A percentile compares a stretch with the other conserved stretches of the same genome.
Conservation (phyloP, 139 green algal genomes). For the Chlamydomonas sphaeroides region DNA sequence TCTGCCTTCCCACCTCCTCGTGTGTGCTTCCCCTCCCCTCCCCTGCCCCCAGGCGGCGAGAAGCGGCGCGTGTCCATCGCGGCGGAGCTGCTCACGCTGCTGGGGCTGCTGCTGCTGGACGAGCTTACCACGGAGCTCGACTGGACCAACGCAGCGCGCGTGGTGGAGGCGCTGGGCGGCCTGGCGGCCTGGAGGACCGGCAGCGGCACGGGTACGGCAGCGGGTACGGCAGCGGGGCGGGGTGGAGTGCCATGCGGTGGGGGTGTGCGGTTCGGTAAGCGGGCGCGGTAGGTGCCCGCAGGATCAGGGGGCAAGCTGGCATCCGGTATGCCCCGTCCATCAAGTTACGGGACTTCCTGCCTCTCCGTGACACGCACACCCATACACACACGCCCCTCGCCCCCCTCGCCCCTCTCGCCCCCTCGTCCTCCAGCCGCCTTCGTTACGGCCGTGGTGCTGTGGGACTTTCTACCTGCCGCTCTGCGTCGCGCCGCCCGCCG, state of each 20-base stretch:
- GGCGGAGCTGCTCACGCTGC: conserved; percentile 73
- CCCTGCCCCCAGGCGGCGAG: conserved; percentile 65
- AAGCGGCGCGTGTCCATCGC: conserved; percentile 75
- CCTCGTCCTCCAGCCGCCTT: conserved; percentile 52
- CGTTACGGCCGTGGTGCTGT: conserved; percentile 70
- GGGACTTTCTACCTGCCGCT: conserved; percentile 78
- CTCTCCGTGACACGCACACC: too few relatives aligned
- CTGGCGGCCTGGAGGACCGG: conserved; percentile 68
- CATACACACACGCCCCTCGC: too few relatives aligned
- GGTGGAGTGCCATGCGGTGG: too few relatives aligned
- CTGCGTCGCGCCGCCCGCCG: conserved; percentile 70
- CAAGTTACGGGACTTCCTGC: too few relatives aligned
- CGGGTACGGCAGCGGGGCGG: conserved; percentile 24
- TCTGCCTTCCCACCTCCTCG: too few relatives aligned
- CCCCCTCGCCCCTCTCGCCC: too few relatives aligned
- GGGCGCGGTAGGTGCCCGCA: too few relatives aligned
- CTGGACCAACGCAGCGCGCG: conserved; percentile 70
- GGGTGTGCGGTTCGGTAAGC: too few relatives aligned
- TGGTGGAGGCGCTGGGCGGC: conserved; percentile 73
- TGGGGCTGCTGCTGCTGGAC: conserved; percentile 82
- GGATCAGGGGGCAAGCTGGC: too few relatives aligned
- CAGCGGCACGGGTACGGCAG: conserved; percentile 69
- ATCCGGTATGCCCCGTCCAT: too few relatives aligned
- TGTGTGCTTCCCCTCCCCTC: too few relatives aligned
- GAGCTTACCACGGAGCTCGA: conserved; percentile 83